Evolutionary conservation across 768 basidiomycete species (phyloP).

Genomic region (Kwoniella sp.): DNA sequence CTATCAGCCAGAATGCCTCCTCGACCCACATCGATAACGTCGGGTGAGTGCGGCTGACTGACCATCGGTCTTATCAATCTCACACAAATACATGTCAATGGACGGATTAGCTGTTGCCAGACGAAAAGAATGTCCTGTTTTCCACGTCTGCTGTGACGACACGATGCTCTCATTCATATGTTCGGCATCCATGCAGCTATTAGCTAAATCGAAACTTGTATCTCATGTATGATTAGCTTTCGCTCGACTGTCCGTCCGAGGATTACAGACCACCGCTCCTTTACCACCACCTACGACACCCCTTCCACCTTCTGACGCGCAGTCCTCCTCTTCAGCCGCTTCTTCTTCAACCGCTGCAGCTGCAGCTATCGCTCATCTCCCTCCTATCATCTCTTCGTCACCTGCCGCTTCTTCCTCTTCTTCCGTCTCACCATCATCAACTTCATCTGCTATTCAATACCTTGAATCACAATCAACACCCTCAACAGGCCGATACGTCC

Average conservation of each 20-base stretch:
- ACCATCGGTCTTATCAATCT: too few relatives aligned
- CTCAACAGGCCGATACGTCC: conserved; percentile 72
- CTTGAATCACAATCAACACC: conserved; percentile 77
- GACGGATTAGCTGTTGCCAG: not conserved
- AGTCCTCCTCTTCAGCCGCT: conserved; percentile 8
- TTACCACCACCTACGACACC: conserved; percentile 36
- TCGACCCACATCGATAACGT: conserved; percentile 6
- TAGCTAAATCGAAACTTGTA: too few relatives aligned
- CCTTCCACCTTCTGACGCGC: conserved; percentile 20
- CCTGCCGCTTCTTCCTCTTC: conserved; percentile 18
- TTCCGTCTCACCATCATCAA: conserved; percentile 31
- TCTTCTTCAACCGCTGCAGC: conserved; percentile 23
- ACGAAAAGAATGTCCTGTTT: too few relatives aligned
- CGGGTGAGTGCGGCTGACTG: conserved; percentile 1
- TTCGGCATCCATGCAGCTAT: too few relatives aligned
- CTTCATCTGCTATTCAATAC: conserved; percentile 68
- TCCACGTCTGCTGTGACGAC: too few relatives aligned
- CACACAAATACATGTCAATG: too few relatives aligned
- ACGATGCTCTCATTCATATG: too few relatives aligned
- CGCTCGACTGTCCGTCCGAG: conserved; percentile 18
- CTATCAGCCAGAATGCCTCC: not conserved
- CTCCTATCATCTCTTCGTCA: conserved; percentile 30
- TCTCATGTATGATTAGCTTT: too few relatives aligned
- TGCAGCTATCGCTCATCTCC: conserved; percentile 26
- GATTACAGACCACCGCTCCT: conserved; percentile 44